Evolutionary conservation across 345 rosid genomes (phyloP), one percentile per base, ranked within the genome.

Genomic region (Salix udensis): DNA sequence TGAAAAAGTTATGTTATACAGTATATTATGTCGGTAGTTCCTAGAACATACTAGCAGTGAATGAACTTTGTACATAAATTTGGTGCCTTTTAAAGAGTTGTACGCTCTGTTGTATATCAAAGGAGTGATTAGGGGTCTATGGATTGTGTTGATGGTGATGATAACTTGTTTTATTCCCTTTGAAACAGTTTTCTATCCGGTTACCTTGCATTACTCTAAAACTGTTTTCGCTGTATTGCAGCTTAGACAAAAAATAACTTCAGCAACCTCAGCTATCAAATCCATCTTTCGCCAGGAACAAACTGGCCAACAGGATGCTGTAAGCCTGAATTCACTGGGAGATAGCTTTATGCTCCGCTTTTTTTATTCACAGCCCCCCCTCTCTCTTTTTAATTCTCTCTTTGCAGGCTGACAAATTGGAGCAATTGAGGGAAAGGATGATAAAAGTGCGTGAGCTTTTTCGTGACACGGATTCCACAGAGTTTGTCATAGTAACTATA

Each of bases 261-360:
- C 97, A 18, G 98, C 99, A 36, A 93, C 99, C 76, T 92, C 95
- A 81, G 97, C 99, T 23, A 92, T 96, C 85, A 96, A 93, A 88
- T 91, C 94, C 48, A 97, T 93, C 74, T 92, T 96, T 82, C 96
- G 99, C 53, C 92, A 90, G 81, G 97, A 88, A 80, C 88, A 81
- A 83, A 85, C 82, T 21, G 3, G 14, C 77, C 76, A 12, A 66
- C 87, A 81, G 78, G 82, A 89, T 90, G 83, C 93, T 75, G 97
- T 93, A 89, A 89, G 97, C 40, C 74, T 64, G 60, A 69, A 74
- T 66, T 61, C 61, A 67, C 79, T 71, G 36, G 70, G 46, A 68
- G 52, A 60, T 68, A 31, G 62, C 67, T 23, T 80, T 68, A 21
- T 71, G 74, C 31, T 74, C 26, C 44, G 3, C 71, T 8, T 10